phyloP scores from a whole-genome alignment of 2,329 filamentous ascomycete genomes.

The Ilyonectria destructans region DNA sequence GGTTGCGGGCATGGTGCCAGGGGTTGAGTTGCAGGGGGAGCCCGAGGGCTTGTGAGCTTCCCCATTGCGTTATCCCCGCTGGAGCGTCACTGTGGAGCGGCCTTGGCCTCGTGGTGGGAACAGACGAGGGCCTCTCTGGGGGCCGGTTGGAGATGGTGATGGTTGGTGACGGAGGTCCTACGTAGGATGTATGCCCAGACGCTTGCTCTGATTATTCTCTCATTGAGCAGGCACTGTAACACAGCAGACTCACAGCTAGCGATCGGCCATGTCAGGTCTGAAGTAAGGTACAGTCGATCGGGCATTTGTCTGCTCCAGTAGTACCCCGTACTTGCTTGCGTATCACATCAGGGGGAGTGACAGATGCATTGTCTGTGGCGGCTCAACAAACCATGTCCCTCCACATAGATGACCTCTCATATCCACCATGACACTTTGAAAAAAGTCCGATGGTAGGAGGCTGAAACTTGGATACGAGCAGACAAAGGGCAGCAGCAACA shows the following conservation, averaged over 20 bases:
- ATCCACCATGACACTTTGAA: too few relatives aligned
- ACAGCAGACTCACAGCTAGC: too few relatives aligned
- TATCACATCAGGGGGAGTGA: neutral
- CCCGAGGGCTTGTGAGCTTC: slow-evolving; percentile 3
- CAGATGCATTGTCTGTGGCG: slow-evolving; percentile 1
- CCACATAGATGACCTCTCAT: too few relatives aligned
- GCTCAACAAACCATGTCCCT: neutral
- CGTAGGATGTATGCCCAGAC: neutral
- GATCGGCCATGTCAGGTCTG: neutral
- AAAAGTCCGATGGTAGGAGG: neutral
- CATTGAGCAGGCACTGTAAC: too few relatives aligned
- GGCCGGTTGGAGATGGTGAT: neutral
- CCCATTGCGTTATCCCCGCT: slow-evolving; percentile 19
- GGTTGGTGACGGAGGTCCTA: neutral
- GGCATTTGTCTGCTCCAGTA: neutral
- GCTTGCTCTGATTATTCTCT: neutral
- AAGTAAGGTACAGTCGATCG: neutral
- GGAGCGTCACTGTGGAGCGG: slow-evolving; percentile 29
- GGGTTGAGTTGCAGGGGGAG: slow-evolving; percentile 22
- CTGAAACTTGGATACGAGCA: slow-evolving; percentile 4
- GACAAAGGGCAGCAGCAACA: slow-evolving; percentile 21
- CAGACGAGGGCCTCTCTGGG: slow-evolving; percentile 1
- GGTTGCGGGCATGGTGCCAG: slow-evolving; percentile 12
- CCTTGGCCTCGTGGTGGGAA: neutral
- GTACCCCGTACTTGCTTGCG: neutral